A percentile compares a stretch with the other conserved stretches of the same genome.
These are phyloP conservation scores for Ascochyta viciae-villosae DNA, from an alignment of 2,329 filamentous ascomycete genomes.

Conservation along the genomic window DNA sequence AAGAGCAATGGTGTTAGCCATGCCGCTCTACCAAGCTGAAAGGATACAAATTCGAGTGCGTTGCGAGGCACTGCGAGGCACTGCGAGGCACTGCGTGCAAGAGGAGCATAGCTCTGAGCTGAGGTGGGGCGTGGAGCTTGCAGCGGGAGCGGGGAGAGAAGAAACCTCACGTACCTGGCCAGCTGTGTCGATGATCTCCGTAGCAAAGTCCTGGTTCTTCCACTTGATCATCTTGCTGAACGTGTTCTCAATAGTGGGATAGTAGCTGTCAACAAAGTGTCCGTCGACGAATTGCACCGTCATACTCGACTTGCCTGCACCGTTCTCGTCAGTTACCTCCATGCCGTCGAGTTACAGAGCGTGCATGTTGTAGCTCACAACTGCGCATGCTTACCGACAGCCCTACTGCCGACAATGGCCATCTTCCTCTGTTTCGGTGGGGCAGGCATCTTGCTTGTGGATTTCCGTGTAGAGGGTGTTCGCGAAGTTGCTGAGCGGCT, in stretches of 20 bases:
- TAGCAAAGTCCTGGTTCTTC: conserved; percentile 91
- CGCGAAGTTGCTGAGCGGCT: conserved; percentile 25
- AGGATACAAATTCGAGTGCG: not conserved
- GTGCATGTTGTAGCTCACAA: conserved; percentile 25
- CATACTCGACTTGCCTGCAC: conserved; percentile 90
- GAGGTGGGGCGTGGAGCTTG: conserved; percentile 24
- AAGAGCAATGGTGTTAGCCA: conserved; percentile 30
- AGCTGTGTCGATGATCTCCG: conserved; percentile 97
- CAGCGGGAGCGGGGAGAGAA: conserved; percentile 21
- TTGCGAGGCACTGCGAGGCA: not conserved
- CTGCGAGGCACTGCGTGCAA: not conserved
- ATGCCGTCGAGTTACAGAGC: not conserved
- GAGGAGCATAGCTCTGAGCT: conserved; percentile 2
- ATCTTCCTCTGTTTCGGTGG: conserved; percentile 91
- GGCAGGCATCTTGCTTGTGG: conserved; percentile 63
- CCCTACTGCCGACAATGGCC: conserved; percentile 92
- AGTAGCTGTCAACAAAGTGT: conserved; percentile 98
- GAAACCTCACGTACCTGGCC: conserved; percentile 72
- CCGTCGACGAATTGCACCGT: conserved; percentile 97
- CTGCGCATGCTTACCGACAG: conserved; percentile 70
- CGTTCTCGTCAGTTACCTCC: conserved; percentile 18
- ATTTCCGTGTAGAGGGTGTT: conserved; percentile 3
- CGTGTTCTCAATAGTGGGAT: conserved; percentile 98
- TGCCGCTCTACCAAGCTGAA: not conserved
- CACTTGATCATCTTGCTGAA: conserved; percentile 95